Conservation (phyloP, 148 eudicot species). For the Oxyria digyna region DNA sequence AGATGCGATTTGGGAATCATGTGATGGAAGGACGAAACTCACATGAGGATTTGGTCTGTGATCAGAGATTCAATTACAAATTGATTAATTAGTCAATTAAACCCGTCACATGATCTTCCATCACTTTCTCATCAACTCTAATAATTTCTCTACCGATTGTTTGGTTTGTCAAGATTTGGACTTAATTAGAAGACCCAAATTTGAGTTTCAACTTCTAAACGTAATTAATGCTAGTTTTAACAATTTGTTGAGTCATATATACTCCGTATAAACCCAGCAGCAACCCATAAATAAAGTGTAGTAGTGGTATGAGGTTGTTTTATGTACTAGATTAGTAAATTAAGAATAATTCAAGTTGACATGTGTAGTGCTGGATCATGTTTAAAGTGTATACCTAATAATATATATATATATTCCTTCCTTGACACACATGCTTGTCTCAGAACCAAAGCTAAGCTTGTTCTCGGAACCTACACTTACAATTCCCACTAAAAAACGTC, state of each 20-base stretch:
- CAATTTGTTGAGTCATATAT: too few species aligned
- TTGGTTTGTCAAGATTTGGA: too few species aligned
- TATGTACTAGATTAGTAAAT: background rate
- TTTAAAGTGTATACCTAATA: background rate
- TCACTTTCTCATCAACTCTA: background rate
- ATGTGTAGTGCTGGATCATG: background rate
- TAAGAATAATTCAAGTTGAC: background rate
- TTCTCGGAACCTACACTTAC: background rate
- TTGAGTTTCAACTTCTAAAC: too few species aligned
- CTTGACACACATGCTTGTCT: constrained; percentile 6
- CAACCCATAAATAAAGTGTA: background rate
- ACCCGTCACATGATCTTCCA: background rate
- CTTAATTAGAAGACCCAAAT: too few species aligned
- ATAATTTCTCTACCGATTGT: background rate
- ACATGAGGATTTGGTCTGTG: constrained; percentile 1
- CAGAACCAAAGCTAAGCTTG: constrained; percentile 3
- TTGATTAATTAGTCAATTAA: background rate
- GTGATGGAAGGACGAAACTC: background rate
- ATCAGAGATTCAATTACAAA: background rate
- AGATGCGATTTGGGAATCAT: constrained; percentile 4
- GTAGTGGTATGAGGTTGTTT: background rate
- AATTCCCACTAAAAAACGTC: background rate
- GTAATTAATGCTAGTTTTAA: too few species aligned
- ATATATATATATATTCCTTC: background rate
- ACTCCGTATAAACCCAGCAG: too few species aligned